phyloP scores from a whole-genome alignment of 2,329 filamentous ascomycete species.

The Trichoderma afroharzianum region DNA sequence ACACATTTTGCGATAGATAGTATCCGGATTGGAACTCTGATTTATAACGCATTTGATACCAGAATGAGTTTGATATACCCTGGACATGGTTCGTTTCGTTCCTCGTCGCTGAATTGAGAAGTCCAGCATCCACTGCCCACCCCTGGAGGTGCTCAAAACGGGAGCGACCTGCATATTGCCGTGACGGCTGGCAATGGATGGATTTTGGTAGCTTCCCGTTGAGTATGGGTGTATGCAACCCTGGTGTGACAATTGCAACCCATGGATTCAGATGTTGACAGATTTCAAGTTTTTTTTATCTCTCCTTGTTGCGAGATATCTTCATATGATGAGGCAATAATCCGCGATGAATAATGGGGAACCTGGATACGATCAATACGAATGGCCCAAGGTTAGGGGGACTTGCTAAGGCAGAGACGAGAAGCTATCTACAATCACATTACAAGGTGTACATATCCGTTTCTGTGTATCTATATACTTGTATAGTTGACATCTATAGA shows the following conservation, averaged over 20 bases:
- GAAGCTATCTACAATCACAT: not conserved
- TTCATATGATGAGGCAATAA: not conserved
- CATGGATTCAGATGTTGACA: not conserved
- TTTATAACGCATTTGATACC: not conserved
- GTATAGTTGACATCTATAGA: not conserved
- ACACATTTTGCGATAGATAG: not conserved
- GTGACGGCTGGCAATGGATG: not conserved
- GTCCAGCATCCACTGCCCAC: not conserved
- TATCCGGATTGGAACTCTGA: not conserved
- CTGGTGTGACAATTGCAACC: not conserved
- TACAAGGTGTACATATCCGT: not conserved
- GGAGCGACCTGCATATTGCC: not conserved
- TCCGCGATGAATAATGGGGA: not conserved
- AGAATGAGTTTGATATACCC: not conserved
- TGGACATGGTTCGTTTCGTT: not conserved
- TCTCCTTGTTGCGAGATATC: not conserved
- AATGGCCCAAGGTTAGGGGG: not conserved
- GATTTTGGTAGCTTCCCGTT: not conserved
- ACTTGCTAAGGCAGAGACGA: not conserved
- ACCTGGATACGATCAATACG: not conserved
- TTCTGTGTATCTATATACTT: not conserved
- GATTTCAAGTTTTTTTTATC: not conserved
- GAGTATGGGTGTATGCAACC: not conserved
- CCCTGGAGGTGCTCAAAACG: not conserved
- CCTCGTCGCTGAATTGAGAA: not conserved